Evolutionary conservation across 768 basidiomycete species (phyloP).

Genomic region (Panaeolus cyanescens): DNA sequence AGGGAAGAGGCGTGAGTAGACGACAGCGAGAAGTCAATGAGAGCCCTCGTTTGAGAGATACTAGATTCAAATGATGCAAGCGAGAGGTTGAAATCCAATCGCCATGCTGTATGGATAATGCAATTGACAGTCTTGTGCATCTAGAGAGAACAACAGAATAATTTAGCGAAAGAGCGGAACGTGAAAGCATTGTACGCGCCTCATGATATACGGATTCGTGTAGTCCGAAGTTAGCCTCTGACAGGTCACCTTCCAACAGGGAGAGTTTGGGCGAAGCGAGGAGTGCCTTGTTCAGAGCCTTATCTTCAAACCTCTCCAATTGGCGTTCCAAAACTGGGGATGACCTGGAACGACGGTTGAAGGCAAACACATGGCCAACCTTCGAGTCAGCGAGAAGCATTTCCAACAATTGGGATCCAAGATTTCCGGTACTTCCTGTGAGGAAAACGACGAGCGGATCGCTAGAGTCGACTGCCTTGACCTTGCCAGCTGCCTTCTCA

Average conservation of each 20-base stretch:
- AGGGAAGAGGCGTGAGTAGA: constrained; percentile 23
- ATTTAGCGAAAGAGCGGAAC: constrained; percentile 7
- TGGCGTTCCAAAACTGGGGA: constrained; percentile 23
- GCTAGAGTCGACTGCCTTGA: neutral
- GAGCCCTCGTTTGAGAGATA: constrained; percentile 45
- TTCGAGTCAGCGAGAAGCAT: constrained; percentile 20
- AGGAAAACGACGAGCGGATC: constrained; percentile 28
- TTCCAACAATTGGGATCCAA: constrained; percentile 38
- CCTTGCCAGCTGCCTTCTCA: neutral
- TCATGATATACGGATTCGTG: constrained; percentile 24
- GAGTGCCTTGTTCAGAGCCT: constrained; percentile 27
- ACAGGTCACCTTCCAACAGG: constrained; percentile 37
- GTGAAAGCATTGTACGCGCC: constrained; percentile 19
- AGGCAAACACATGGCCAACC: constrained; percentile 29
- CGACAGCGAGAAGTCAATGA: constrained; percentile 40
- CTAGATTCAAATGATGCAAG: constrained; percentile 53
- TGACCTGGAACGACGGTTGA: constrained; percentile 27
- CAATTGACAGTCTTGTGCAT: constrained; percentile 31
- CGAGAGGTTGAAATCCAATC: constrained; percentile 46
- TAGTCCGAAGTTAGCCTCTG: constrained; percentile 31
- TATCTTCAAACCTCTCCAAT: constrained; percentile 29
- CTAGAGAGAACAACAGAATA: constrained; percentile 19
- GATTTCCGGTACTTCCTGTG: constrained; percentile 45
- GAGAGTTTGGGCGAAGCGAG: constrained; percentile 33
- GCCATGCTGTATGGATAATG: constrained; percentile 47